Evolutionary conservation across 2,329 filamentous ascomycete genomes (phyloP).

Genomic region (Alternaria sp.): DNA sequence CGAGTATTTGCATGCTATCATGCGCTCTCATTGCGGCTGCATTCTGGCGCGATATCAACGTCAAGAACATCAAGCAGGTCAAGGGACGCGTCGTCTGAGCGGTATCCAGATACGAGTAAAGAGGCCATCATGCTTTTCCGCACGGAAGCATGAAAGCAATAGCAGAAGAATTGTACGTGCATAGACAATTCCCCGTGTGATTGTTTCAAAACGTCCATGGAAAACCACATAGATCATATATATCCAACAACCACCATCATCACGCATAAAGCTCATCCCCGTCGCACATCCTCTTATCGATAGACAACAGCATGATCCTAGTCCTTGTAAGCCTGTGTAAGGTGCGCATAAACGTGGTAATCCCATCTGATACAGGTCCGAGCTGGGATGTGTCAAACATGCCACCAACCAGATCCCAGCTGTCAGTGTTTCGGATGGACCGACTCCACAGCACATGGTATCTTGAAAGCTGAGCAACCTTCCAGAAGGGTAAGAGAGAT

Average conservation of each 20-base stretch:
- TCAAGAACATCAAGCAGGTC: constrained; percentile 53
- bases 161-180: background rate
- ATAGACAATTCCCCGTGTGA: background rate
- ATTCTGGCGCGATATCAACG: constrained; percentile 58
- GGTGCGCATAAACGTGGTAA: constrained; percentile 24
- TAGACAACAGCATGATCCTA: background rate
- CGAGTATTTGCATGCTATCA: constrained; percentile 32
- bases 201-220: background rate
- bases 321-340: background rate
- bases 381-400: constrained; percentile 2
- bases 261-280: constrained; percentile 4
- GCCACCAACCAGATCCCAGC: constrained; percentile 13
- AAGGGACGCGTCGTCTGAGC: constrained; percentile 55
- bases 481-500: background rate
- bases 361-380: constrained; percentile 18
- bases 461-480: background rate
- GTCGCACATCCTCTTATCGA: constrained; percentile 1
- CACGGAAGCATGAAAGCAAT: background rate
- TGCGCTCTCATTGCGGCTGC: constrained; percentile 49
- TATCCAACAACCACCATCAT: background rate
- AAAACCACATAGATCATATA: background rate
- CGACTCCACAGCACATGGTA: background rate
- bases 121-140: background rate
- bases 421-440: constrained; percentile 9
- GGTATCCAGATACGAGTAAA: background rate